phyloP scores from a whole-genome alignment of 2,329 filamentous ascomycete genomes.

The Penicillium sp. region DNA sequence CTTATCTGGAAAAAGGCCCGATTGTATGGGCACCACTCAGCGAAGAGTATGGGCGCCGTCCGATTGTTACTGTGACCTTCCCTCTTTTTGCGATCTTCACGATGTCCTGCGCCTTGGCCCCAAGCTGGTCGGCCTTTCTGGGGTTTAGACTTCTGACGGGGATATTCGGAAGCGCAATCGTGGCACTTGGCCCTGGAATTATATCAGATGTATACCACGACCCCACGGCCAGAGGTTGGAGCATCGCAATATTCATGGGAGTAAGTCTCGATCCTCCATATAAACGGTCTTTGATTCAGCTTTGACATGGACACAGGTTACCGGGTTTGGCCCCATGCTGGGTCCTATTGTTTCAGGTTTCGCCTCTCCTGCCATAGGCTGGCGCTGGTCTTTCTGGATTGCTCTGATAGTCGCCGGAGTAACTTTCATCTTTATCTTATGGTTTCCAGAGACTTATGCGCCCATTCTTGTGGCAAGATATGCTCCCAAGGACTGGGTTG shows the following conservation, averaged over 20 bases:
- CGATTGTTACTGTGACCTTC: not conserved
- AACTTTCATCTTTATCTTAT: slow-evolving; percentile 58
- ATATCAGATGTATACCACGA: slow-evolving; percentile 43
- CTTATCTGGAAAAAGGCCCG: no score
- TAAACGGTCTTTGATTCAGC: not conserved
- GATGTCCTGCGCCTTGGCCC: not conserved
- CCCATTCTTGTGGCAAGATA: slow-evolving; percentile 59
- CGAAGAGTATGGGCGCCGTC: slow-evolving; percentile 1
- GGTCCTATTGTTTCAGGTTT: slow-evolving; percentile 43
- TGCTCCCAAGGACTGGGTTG: no score
- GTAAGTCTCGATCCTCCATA: not conserved
- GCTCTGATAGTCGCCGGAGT: slow-evolving; percentile 60
- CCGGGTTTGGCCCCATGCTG: slow-evolving; percentile 34
- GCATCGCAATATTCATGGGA: slow-evolving; percentile 21
- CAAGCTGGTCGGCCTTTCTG: not conserved
- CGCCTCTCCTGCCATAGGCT: slow-evolving; percentile 28
- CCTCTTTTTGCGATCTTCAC: slow-evolving; percentile 1
- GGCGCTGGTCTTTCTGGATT: slow-evolving; percentile 53
- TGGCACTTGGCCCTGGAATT: slow-evolving; percentile 34
- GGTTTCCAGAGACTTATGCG: slow-evolving; percentile 63
- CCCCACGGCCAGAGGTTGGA: slow-evolving; percentile 30
- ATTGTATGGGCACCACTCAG: slow-evolving; percentile 2
- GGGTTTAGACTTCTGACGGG: not conserved
- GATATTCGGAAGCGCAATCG: not conserved
- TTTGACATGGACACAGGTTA: slow-evolving; percentile 15